Evolutionary conservation across 1,139 yeast genomes (phyloP), one percentile per base, ranked within the genome.

Genomic region (Hansenula anomala): DNA sequence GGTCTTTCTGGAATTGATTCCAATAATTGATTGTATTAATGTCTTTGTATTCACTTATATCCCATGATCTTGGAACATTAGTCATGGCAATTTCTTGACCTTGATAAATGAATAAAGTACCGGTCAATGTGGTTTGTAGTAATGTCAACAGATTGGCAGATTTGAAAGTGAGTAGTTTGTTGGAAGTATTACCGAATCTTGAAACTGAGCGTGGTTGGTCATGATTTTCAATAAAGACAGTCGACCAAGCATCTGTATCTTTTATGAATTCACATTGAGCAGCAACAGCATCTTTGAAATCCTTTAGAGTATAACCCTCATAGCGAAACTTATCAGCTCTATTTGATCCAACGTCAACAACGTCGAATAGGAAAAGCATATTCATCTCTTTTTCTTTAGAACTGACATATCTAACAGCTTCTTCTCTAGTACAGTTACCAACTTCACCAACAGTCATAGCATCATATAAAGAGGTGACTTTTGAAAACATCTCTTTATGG

Each of bases 31-130:
- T 56, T 30, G 75, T 62, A 46, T 71, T 69, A 44, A 76, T 66
- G 51, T 77, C 82, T 49, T 63, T 60, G 54, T 75, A 76, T 47
- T 75, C 78, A 20, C 60, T 64, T 37, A 75, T 60, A 18, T 67
- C 62, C 80, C 80, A 73, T 26, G 59, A 54, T 30, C 72, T 69
- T 17, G 52, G 39, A 30, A 73, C 57, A 49, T 77, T 77, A 36
- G 69, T 66, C 75, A 71, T 73, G 33, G 77, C 82, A 43, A 77
- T 64, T 54, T 77, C 83, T 54, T 77, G 82, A 39, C 82, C 82
- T 55, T 77, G 81, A 55, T 76, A 76, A 30, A 77, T 58, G 57
- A 66, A 77, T 42, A 75, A 60, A 8, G 83, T 76, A 37, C 83
- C 83, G 20, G 78, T 70, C 48, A 74, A 64, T 6, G 77, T 50